These are phyloP conservation scores for Saitozyma podzolica DNA, from an alignment of 768 basidiomycete species.

Conservation along the genomic window DNA sequence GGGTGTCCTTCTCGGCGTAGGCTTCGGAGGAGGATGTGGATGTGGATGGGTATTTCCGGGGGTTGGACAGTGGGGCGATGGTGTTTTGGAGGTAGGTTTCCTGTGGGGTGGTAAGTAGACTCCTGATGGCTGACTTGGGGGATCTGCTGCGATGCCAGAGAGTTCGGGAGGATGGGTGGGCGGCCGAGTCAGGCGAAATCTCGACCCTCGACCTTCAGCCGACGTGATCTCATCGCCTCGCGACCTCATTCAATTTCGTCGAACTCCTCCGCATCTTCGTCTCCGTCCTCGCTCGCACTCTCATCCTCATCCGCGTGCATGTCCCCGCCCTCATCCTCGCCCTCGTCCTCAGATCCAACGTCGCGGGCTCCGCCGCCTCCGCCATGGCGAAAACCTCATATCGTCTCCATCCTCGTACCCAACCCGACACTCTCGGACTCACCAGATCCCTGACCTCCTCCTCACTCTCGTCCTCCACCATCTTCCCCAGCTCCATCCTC, in stretches of 20 bases:
- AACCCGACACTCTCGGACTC: conserved; percentile 9
- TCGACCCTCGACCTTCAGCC: background rate
- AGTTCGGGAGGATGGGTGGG: no score
- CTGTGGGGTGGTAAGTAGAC: conserved; percentile 6
- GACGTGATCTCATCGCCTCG: no score
- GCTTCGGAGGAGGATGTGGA: conserved; percentile 18
- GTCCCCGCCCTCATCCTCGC: no score
- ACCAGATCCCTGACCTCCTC: conserved; percentile 24
- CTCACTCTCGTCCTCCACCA: conserved; percentile 35
- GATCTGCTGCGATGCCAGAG: no score
- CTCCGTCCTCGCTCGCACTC: no score
- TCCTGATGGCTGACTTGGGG: no score
- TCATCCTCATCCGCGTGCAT: no score
- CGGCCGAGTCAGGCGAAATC: background rate
- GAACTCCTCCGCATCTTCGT: no score
- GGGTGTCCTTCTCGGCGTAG: conserved; percentile 16
- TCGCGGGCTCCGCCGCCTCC: conserved; percentile 1
- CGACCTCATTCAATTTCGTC: no score
- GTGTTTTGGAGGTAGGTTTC: conserved; percentile 22
- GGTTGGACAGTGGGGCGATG: conserved; percentile 2
- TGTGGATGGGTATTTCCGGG: conserved; percentile 17
- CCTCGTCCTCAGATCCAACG: no score
- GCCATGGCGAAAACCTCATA: background rate
- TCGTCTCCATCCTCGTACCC: background rate
- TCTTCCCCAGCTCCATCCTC: conserved; percentile 32